Evolutionary conservation across 139 green algal species (phyloP).

Genomic region (Desmodesmus armatus): DNA sequence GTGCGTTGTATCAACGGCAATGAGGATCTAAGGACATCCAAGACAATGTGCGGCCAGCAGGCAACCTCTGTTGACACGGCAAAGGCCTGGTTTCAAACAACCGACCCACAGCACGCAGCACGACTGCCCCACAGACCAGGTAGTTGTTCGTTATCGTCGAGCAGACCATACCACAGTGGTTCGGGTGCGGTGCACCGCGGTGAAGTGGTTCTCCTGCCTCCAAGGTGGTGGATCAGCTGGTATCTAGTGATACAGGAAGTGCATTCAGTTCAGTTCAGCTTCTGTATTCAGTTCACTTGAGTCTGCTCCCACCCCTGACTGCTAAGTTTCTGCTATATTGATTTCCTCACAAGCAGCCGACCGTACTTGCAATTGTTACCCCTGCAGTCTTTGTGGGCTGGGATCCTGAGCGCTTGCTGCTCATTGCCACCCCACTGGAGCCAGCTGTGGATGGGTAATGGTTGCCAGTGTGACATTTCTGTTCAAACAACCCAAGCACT

Average conservation of each 20-base stretch:
- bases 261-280: neutral
- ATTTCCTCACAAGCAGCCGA: no score
- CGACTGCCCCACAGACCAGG: slow-evolving; percentile 5
- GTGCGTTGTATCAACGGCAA: no score
- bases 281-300: no score
- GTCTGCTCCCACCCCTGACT: no score
- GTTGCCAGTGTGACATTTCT: neutral
- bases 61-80: neutral
- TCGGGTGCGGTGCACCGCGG: neutral
- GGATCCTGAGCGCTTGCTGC: no score
- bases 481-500: neutral
- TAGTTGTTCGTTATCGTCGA: neutral
- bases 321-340: no score
- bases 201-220: neutral
- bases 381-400: no score
- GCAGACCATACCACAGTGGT: slow-evolving; percentile 7
- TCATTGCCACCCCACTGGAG: no score
- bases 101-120: no score
- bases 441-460: neutral
- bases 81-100: no score
- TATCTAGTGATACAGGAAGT: neutral
- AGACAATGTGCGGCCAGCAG: neutral
- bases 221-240: neutral
- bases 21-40: no score
- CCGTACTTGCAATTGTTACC: no score